Conservation (phyloP, 805 yeast species). For the Wickerhamiella parazyma region DNA sequence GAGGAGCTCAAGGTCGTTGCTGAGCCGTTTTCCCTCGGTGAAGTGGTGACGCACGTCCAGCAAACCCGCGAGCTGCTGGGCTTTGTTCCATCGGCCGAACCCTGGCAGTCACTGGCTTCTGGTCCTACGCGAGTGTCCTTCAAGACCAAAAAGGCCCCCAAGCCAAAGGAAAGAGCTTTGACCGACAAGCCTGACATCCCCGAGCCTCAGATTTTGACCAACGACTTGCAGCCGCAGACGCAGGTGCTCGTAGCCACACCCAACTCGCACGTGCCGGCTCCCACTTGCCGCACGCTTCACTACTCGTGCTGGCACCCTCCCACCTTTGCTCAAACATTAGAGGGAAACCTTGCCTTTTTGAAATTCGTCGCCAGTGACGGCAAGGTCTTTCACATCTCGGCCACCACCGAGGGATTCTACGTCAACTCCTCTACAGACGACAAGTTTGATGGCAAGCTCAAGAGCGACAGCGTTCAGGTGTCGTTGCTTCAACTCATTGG, state of each 20-base stretch:
- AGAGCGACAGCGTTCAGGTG: slow-evolving; percentile 27
- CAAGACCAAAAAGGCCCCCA: slow-evolving; percentile 16
- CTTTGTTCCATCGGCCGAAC: slow-evolving; percentile 26
- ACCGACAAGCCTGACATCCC: slow-evolving; percentile 10
- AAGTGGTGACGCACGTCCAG: slow-evolving; percentile 47
- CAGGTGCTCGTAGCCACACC: slow-evolving; percentile 11
- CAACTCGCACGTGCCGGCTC: slow-evolving; percentile 17
- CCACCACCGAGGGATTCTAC: slow-evolving; percentile 66
- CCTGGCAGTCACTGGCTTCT: slow-evolving; percentile 15
- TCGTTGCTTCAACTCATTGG: slow-evolving; percentile 49
- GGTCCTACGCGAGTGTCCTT: slow-evolving; percentile 13
- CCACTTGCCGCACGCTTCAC: slow-evolving; percentile 44
- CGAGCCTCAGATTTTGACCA: slow-evolving; percentile 15
- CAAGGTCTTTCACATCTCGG: slow-evolving; percentile 65
- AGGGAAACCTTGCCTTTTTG: slow-evolving; percentile 74
- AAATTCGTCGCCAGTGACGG: slow-evolving; percentile 67
- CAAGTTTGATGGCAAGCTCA: slow-evolving; percentile 53
- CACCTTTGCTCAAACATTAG: slow-evolving; percentile 41
- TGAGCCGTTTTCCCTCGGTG: slow-evolving; percentile 45
- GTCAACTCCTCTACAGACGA: slow-evolving; percentile 55
- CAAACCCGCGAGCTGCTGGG: slow-evolving; percentile 51
- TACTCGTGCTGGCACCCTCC: slow-evolving; percentile 83
- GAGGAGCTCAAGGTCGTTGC: slow-evolving; percentile 36
- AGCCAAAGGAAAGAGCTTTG: slow-evolving; percentile 12
- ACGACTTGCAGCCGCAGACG: neutral